Percentiles rank a stretch among this genome's conserved stretches.
phyloP scores from a whole-genome alignment of 768 basidiomycete species.

The Leccinum boreale region DNA sequence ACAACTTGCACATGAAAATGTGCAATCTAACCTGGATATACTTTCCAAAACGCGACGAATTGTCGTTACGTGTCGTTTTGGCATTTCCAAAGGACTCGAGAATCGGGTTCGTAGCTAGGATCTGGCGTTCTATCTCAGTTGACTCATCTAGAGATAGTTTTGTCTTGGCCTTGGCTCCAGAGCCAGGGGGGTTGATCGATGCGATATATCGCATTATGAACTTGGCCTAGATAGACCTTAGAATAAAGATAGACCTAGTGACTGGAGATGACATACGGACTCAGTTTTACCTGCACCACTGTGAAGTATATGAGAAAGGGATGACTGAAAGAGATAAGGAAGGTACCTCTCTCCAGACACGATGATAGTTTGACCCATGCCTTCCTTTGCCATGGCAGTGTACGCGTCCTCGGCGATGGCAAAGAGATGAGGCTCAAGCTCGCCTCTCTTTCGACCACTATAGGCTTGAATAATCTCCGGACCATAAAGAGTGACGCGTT shows the following conservation, averaged over 20 bases:
- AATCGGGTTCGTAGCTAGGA: slow-evolving; percentile 98
- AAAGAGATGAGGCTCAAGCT: slow-evolving; percentile 96
- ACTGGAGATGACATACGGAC: slow-evolving; percentile 53
- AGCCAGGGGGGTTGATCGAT: slow-evolving; percentile 85
- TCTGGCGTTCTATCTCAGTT: slow-evolving; percentile 95
- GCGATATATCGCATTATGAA: slow-evolving; percentile 99
- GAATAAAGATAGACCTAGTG: background rate
- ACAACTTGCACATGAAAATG: background rate
- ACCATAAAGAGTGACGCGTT: slow-evolving; percentile 94
- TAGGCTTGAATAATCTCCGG: slow-evolving; percentile 98
- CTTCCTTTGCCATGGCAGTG: slow-evolving; percentile 92
- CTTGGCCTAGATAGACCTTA: slow-evolving; percentile 62
- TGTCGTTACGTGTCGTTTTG: slow-evolving; percentile 98
- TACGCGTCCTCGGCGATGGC: slow-evolving; percentile 99
- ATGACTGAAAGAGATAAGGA: background rate
- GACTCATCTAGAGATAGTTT: slow-evolving; percentile 80
- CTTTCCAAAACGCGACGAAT: slow-evolving; percentile 98
- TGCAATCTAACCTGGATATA: slow-evolving; percentile 77
- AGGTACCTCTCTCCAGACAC: slow-evolving; percentile 94
- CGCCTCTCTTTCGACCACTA: slow-evolving; percentile 85
- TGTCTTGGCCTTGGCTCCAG: slow-evolving; percentile 57
- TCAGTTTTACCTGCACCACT: slow-evolving; percentile 99
- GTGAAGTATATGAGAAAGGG: slow-evolving; percentile 13
- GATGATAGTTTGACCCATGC: slow-evolving; percentile 96
- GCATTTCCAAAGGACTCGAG: slow-evolving; percentile 99